These are phyloP conservation scores for Aspergillus bombycis DNA, from an alignment of 2,329 filamentous ascomycete species.

Conservation along the genomic window DNA sequence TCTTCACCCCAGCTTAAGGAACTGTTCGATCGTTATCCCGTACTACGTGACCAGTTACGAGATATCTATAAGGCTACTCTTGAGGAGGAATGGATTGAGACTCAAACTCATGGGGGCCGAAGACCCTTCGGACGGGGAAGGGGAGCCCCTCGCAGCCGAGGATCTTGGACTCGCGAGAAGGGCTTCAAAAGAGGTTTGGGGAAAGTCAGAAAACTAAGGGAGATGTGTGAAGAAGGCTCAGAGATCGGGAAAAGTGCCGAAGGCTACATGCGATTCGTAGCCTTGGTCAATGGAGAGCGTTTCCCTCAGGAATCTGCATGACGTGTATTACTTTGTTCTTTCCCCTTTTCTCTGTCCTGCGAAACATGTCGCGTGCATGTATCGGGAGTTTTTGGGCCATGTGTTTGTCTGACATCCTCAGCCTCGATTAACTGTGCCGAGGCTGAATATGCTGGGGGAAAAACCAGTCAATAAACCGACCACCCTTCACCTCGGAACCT, in stretches of 20 bases:
- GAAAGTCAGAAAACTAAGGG: constrained; percentile 42
- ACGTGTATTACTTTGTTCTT: not conserved
- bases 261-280: constrained; percentile 42
- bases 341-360: not conserved
- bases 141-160: constrained; percentile 32
- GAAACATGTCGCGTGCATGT: not conserved
- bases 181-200: constrained; percentile 47
- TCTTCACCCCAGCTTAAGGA: constrained; percentile 39
- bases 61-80: constrained; percentile 47
- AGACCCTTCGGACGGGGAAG: constrained; percentile 33
- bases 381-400: not conserved
- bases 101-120: constrained; percentile 25
- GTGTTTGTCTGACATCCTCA: not conserved
- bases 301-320: constrained; percentile 9
- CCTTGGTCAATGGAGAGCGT: constrained; percentile 32
- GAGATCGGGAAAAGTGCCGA: constrained; percentile 37
- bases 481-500: not conserved
- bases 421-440: not conserved
- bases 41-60: constrained; percentile 42
- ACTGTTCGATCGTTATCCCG: constrained; percentile 43
- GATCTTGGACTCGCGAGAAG: constrained; percentile 46
- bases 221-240: constrained; percentile 39
- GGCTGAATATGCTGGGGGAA: not conserved
- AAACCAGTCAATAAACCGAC: not conserved
- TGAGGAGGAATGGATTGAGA: constrained; percentile 46